Evolutionary conservation across 371 early-diverging fungal species (phyloP).

Genomic region (Mortierella sp.): DNA sequence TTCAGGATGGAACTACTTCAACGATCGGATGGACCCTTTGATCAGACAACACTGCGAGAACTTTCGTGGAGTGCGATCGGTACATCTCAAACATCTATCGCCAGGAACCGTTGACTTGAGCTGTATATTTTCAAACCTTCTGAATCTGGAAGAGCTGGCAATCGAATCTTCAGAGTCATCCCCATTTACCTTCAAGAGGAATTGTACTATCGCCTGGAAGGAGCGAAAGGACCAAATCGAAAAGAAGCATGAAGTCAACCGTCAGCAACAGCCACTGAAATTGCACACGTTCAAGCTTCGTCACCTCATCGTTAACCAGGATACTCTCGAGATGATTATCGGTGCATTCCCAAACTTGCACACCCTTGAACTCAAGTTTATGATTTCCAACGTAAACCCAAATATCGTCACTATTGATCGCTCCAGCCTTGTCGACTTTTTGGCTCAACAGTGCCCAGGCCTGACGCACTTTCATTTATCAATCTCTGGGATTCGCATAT

Average conservation of each 20-base stretch:
- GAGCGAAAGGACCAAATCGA: background rate
- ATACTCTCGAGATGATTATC: background rate
- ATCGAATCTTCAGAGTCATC: constrained; percentile 5
- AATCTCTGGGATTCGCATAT: background rate
- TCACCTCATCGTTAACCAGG: constrained; percentile 5
- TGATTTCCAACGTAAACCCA: background rate
- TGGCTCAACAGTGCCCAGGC: background rate
- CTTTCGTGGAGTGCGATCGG: background rate
- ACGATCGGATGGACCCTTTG: constrained; percentile 4
- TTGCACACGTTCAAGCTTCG: constrained; percentile 6
- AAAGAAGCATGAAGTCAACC: background rate
- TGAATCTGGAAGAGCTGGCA: constrained; percentile 6
- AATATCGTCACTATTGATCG: constrained; percentile 5
- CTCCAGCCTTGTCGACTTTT: background rate
- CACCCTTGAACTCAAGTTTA: constrained; percentile 2
- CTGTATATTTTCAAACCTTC: background rate
- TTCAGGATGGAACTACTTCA: constrained; percentile 5
- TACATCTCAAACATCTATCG: constrained; percentile 9
- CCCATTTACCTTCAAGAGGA: constrained; percentile 7
- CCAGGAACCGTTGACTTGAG: constrained; percentile 19
- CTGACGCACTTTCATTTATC: constrained; percentile 1
- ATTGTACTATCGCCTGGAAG: constrained; percentile 15
- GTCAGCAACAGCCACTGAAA: background rate
- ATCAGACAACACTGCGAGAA: background rate
- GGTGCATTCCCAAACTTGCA: constrained; percentile 9